These are phyloP conservation scores for Ulota crispa DNA, from an alignment of 225 moss, liverwort and hornwort species.

Conservation along the genomic window DNA sequence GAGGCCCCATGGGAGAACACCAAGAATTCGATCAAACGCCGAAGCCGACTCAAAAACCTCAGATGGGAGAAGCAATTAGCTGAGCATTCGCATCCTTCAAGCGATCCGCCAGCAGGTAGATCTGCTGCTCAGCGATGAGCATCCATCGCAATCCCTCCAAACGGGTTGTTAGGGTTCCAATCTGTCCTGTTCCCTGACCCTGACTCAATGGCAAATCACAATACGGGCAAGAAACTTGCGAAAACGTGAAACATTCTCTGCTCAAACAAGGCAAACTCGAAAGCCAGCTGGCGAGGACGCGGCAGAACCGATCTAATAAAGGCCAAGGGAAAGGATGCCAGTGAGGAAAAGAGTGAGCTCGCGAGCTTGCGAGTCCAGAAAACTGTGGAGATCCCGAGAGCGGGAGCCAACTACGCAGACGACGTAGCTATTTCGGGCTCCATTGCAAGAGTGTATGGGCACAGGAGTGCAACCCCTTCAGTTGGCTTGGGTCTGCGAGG, in stretches of 20 bases:
- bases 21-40: slow-evolving; percentile 3
- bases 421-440: neutral
- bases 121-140: slow-evolving; percentile 15
- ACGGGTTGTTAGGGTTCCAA: slow-evolving; percentile 11
- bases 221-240: neutral
- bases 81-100: neutral
- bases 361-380: neutral
- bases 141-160: neutral
- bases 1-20: slow-evolving; percentile 31
- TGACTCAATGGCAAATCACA: neutral
- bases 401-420: neutral
- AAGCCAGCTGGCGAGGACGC: slow-evolving; percentile 18
- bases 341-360: slow-evolving; percentile 2
- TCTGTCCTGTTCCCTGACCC: neutral
- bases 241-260: no score
- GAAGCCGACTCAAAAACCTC: neutral
- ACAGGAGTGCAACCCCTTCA: neutral
- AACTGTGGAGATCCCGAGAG: neutral
- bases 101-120: neutral
- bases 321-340: neutral
- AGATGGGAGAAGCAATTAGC: neutral
- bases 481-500: no score
- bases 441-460: neutral
- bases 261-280: neutral
- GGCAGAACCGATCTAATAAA: neutral